Conservation (phyloP, 345 rosid species). For the Lenwebbia sp. region DNA sequence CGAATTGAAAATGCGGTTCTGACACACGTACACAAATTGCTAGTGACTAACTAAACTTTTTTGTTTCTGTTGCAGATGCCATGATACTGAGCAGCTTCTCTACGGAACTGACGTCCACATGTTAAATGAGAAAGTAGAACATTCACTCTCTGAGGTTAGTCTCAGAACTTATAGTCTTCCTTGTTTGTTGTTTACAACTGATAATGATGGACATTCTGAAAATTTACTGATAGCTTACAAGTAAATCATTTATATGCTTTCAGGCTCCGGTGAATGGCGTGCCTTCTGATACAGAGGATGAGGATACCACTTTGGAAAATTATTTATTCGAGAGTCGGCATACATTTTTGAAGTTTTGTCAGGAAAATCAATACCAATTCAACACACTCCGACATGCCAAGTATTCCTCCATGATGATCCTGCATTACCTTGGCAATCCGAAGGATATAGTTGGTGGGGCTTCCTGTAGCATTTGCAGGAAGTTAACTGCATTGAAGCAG, state of each 20-base stretch:
- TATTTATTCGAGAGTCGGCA: conserved; percentile 41
- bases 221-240: neutral
- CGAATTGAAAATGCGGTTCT: neutral
- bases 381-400: conserved; percentile 65
- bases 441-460: neutral
- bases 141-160: conserved; percentile 41
- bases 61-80: conserved; percentile 31
- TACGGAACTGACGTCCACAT: conserved; percentile 14
- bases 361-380: conserved; percentile 40
- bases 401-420: conserved; percentile 71
- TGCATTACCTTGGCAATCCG: conserved; percentile 37
- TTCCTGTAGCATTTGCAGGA: conserved; percentile 28
- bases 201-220: neutral
- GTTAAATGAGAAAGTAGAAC: conserved; percentile 8
- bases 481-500: conserved; percentile 10
- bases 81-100: conserved; percentile 16
- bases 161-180: neutral
- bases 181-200: neutral
- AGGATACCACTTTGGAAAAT: conserved; percentile 24
- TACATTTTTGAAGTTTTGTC: conserved; percentile 43
- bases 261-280: conserved; percentile 34
- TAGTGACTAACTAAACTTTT: neutral
- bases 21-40: neutral
- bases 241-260: neutral
- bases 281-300: conserved; percentile 33